phyloP scores from a whole-genome alignment of 148 eudicot genomes.

The Silene uniflora region DNA sequence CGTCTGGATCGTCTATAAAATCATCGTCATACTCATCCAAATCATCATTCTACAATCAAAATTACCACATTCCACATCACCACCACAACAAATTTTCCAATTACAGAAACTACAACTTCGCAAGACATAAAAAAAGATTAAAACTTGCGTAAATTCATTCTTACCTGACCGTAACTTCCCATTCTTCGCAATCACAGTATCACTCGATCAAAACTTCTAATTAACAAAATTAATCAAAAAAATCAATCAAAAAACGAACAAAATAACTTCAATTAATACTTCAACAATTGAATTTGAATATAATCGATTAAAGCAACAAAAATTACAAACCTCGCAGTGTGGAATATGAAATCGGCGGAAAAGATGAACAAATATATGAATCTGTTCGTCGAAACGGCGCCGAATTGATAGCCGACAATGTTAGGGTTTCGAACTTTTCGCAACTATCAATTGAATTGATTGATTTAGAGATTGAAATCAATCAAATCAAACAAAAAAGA shows the following conservation, averaged over 20 bases:
- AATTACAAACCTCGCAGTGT: neutral
- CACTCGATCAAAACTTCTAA: neutral
- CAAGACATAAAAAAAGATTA: neutral
- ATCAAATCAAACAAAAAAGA: neutral
- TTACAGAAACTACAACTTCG: neutral
- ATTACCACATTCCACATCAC: neutral
- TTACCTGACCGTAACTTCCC: constrained; percentile 19
- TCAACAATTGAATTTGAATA: neutral
- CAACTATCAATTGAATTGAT: neutral
- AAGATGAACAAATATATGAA: neutral
- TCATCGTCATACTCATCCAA: constrained; percentile 27
- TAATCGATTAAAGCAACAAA: neutral
- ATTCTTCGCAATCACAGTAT: neutral
- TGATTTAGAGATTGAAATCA: neutral
- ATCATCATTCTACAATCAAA: constrained; percentile 15
- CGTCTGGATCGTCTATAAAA: constrained; percentile 22
- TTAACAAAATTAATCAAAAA: neutral
- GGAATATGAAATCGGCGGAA: neutral
- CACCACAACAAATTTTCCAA: neutral
- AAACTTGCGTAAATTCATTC: neutral
- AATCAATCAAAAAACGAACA: neutral
- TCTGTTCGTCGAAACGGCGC: neutral
- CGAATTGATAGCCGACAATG: neutral
- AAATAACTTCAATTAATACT: neutral
- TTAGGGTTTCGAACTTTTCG: neutral